Base-by-base conservation (phyloP, 129 eudicot species). In the Silybum marianum region DNA sequence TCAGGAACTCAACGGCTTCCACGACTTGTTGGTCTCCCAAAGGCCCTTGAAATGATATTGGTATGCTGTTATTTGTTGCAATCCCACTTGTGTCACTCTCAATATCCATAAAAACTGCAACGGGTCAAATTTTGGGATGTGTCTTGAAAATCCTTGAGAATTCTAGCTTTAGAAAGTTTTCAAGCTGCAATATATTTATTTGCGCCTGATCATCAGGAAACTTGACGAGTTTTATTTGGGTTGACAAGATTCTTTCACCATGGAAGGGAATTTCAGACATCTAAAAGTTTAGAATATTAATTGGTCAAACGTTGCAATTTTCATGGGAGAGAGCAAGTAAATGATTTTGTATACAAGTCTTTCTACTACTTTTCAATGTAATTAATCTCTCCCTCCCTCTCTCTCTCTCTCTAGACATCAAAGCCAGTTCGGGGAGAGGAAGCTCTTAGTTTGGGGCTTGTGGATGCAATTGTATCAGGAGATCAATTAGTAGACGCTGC, bases 1-100 rank as follows among this genome's bases (percentile, higher is more conserved):
- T 71, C 94, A 96, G 99, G 99, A 67, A 96, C 99, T 11, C 99
- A 96, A 73, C 88, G 97, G 76, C 98, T 96, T 83, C 99, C 98
- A 58, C 97, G 98, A 71, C 99, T 96, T 51, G 99, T 93, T 72
- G 98, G 99, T 62, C 88, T 93, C 24, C 58, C 99, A 51, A 96
- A 96, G 85, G 84, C 97, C 78, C 98, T 96, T 66, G 99, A 96
- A 81, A 96, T 96, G 97, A 90, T 96, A 92, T 82, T 96, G 93
- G 99, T 96, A 91, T 69, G 89, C 38, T 78, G 42, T 26, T 62
- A 58, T 67, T 18, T 62, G 18, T 76, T 28, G 13, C 44, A 22
- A 51, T 82, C 13, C 13, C 46, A 75, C 23, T 54, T 82, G 12
- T 54, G 11, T 48, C 68, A 1, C 25, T 32, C 39, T 70, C 23